Conservation (phyloP, 2,329 filamentous ascomycete genomes). For the Sphaerostilbella broomeana region DNA sequence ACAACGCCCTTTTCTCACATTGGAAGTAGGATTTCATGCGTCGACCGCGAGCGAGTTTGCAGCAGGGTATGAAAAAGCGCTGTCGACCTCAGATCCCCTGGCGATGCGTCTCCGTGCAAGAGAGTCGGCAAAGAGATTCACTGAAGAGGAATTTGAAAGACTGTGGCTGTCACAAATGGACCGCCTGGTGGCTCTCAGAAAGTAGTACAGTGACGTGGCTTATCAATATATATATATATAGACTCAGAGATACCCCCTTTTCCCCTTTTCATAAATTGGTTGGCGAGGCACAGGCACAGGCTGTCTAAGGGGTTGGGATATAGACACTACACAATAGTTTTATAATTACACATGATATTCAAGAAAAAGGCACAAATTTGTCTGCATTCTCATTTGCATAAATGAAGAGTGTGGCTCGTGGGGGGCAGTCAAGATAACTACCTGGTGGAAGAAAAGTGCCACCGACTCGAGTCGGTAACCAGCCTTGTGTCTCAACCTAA, state of each 20-base stretch:
- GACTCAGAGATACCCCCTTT: slow-evolving; percentile 33
- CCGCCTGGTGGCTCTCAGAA: slow-evolving; percentile 52
- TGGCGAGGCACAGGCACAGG: not conserved
- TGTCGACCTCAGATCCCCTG: slow-evolving; percentile 64
- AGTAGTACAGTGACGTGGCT: not conserved
- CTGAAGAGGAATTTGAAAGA: slow-evolving; percentile 74
- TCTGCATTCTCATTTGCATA: too few relatives aligned
- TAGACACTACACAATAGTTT: not conserved
- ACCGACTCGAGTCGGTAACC: too few relatives aligned
- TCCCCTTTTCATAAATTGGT: slow-evolving; percentile 6
- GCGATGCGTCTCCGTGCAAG: slow-evolving; percentile 71
- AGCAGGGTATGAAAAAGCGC: slow-evolving; percentile 67
- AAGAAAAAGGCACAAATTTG: too few relatives aligned
- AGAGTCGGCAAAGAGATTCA: slow-evolving; percentile 74
- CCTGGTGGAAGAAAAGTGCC: too few relatives aligned
- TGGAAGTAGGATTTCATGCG: slow-evolving; percentile 68
- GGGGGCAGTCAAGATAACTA: too few relatives aligned
- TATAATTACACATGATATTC: not conserved
- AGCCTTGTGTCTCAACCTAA: too few relatives aligned
- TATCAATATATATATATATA: slow-evolving; percentile 18
- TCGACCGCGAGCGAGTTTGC: slow-evolving; percentile 74
- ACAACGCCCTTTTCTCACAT: not conserved
- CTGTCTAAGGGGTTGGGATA: not conserved
- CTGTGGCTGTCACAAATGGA: slow-evolving; percentile 74
- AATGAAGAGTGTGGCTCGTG: too few relatives aligned